These are phyloP conservation scores for Pythium phragmiticola DNA, from an alignment of 352 stramenopile genomes.

Conservation along the genomic window DNA sequence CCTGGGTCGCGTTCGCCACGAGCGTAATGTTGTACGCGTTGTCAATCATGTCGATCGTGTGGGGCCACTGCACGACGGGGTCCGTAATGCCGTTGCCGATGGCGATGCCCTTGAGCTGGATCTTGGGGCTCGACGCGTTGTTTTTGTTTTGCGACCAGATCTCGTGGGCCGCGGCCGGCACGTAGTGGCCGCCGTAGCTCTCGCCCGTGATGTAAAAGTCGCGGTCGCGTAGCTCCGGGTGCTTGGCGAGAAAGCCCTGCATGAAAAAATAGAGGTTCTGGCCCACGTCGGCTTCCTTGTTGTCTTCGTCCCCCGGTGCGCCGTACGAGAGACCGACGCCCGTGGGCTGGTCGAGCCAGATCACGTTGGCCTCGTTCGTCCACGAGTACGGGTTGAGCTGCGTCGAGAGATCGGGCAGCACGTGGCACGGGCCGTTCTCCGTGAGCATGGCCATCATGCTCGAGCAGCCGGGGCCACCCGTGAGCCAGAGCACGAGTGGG, in stretches of 20 bases:
- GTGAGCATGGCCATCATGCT: slow-evolving; percentile 40
- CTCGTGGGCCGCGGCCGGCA: slow-evolving; percentile 41
- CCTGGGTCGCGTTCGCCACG: slow-evolving; percentile 30
- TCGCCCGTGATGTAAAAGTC: slow-evolving; percentile 59
- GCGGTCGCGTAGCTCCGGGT: slow-evolving; percentile 38
- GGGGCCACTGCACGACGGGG: slow-evolving; percentile 32
- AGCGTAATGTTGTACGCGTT: slow-evolving; percentile 68
- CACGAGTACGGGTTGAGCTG: slow-evolving; percentile 3
- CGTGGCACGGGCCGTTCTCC: slow-evolving; percentile 56
- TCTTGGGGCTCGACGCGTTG: slow-evolving; percentile 33
- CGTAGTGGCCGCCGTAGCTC: slow-evolving; percentile 60
- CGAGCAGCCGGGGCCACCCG: slow-evolving; percentile 42
- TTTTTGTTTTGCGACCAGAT: slow-evolving; percentile 36
- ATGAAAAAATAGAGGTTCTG: slow-evolving; percentile 59
- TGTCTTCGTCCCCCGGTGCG: neutral
- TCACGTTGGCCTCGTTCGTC: slow-evolving; percentile 31
- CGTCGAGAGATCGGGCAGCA: slow-evolving; percentile 24
- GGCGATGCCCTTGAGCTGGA: slow-evolving; percentile 62
- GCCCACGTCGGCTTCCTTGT: slow-evolving; percentile 27
- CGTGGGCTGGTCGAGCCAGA: slow-evolving; percentile 55
- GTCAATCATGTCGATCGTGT: slow-evolving; percentile 44
- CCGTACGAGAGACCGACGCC: slow-evolving; percentile 39
- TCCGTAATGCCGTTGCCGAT: slow-evolving; percentile 75
- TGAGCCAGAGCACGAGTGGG: slow-evolving; percentile 62
- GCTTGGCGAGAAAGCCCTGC: slow-evolving; percentile 47